Evolutionary conservation across 306 rosid species (phyloP).

Genomic region (Vigna radiata): DNA sequence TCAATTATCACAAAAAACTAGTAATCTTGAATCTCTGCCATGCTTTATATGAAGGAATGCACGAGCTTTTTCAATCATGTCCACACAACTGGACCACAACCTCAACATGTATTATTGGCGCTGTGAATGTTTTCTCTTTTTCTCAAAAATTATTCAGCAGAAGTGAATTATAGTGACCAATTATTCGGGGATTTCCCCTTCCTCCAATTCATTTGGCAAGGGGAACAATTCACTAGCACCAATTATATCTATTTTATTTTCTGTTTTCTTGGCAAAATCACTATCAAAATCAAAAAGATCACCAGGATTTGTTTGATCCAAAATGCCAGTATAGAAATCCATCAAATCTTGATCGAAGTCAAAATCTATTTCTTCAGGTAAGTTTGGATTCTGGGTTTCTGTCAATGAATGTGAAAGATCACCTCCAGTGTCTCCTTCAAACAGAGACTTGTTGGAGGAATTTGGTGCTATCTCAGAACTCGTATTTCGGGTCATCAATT

Average conservation of each 20-base stretch:
- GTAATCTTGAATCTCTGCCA: neutral
- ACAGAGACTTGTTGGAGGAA: conserved; percentile 46
- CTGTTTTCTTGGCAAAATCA: conserved; percentile 50
- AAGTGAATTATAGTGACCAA: conserved; percentile 25
- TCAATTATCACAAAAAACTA: neutral
- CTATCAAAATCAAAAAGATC: conserved; percentile 64
- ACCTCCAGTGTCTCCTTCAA: conserved; percentile 49
- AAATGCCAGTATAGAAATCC: conserved; percentile 61
- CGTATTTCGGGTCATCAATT: conserved; percentile 33
- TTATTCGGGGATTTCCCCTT: conserved; percentile 82
- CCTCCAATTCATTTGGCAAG: conserved; percentile 69
- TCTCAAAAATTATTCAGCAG: conserved; percentile 15
- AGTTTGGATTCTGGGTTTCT: conserved; percentile 43
- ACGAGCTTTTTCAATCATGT: conserved; percentile 12
- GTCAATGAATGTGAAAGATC: conserved; percentile 40
- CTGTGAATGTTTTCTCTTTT: conserved; percentile 6
- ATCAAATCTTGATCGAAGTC: conserved; percentile 70
- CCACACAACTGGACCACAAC: neutral
- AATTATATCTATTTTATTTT: conserved; percentile 45
- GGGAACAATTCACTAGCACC: conserved; percentile 38
- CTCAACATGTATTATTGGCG: neutral
- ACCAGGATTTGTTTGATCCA: conserved; percentile 66
- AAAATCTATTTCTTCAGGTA: conserved; percentile 51
- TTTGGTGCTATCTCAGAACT: conserved; percentile 40
- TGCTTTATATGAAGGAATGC: neutral